Evolutionary conservation across 2,329 filamentous ascomycete species (phyloP).

Genomic region (Coleophoma crateriformis): DNA sequence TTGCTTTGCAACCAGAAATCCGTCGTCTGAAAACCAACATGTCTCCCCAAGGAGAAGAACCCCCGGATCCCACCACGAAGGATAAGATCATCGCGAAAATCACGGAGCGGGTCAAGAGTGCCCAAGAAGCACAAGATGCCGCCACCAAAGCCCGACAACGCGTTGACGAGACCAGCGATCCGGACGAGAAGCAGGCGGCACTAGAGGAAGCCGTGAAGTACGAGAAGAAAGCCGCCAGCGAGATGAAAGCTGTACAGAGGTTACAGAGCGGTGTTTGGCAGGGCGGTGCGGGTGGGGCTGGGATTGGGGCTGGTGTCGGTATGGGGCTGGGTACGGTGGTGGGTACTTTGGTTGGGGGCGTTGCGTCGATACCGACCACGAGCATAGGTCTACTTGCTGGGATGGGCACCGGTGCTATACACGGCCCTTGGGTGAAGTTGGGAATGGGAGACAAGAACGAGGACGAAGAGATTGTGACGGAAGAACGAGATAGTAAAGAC

Average conservation of each 20-base stretch:
- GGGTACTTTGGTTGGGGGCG: conserved; percentile 13
- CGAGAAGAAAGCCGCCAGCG: conserved; percentile 37
- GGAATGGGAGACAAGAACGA: not conserved
- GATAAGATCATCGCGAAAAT: conserved; percentile 12
- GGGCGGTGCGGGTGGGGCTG: conserved; percentile 13
- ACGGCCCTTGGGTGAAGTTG: conserved; percentile 19
- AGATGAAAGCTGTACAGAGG: conserved; percentile 59
- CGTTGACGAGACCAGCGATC: conserved; percentile 5
- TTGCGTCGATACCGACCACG: conserved; percentile 11
- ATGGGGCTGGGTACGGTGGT: conserved; percentile 14
- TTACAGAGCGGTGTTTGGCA: conserved; percentile 21
- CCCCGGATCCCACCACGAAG: conserved; percentile 3
- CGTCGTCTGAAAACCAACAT: too few species aligned
- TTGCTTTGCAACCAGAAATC: too few species aligned
- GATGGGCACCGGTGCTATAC: conserved; percentile 12
- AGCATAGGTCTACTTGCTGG: conserved; percentile 7
- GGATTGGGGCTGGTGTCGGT: conserved; percentile 17
- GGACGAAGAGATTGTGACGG: too few species aligned
- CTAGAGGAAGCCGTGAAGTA: conserved; percentile 12
- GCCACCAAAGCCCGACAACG: conserved; percentile 4
- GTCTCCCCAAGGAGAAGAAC: not conserved
- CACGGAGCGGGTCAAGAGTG: conserved; percentile 8
- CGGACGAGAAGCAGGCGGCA: conserved; percentile 9
- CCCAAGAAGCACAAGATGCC: conserved; percentile 4
- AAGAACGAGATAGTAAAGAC: too few species aligned